These are phyloP conservation scores for Stylonectria norvegica DNA, from an alignment of 2,329 filamentous ascomycete species.

Conservation along the genomic window DNA sequence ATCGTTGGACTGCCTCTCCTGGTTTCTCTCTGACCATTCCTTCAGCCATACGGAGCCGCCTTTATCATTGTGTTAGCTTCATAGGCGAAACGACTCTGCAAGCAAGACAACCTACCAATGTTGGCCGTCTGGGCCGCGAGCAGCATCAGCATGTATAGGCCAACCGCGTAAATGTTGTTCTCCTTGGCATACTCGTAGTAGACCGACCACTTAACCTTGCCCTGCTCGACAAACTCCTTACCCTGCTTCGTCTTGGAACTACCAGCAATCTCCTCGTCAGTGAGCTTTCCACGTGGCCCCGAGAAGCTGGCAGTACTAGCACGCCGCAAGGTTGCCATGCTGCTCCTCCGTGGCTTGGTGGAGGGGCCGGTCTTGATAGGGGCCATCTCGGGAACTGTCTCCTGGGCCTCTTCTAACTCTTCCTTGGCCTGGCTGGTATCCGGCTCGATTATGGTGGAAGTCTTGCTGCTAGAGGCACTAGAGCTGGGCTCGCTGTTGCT, in stretches of 20 bases:
- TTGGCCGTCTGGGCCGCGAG: slow-evolving; percentile 77
- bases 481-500: slow-evolving; percentile 43
- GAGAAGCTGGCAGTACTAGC: slow-evolving; percentile 90
- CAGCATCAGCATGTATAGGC: slow-evolving; percentile 73
- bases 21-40: slow-evolving; percentile 82
- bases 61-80: slow-evolving; percentile 28
- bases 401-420: slow-evolving; percentile 74
- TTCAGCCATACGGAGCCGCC: slow-evolving; percentile 90
- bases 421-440: slow-evolving; percentile 55
- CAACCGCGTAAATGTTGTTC: slow-evolving; percentile 82
- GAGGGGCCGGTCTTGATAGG: slow-evolving; percentile 61
- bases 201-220: slow-evolving; percentile 94
- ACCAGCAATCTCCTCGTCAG: slow-evolving; percentile 74
- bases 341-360: slow-evolving; percentile 60
- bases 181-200: slow-evolving; percentile 94
- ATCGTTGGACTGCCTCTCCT: slow-evolving; percentile 62
- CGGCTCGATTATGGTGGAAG: slow-evolving; percentile 54
- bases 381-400: slow-evolving; percentile 70
- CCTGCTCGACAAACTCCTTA: slow-evolving; percentile 88
- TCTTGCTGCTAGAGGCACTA: slow-evolving; percentile 48
- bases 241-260: slow-evolving; percentile 75
- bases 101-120: slow-evolving; percentile 57
- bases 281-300: slow-evolving; percentile 77
- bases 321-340: slow-evolving; percentile 77
- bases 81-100: not conserved